These are phyloP conservation scores for Filosporella fistucella DNA, from an alignment of 495 filamentous ascomycete species.

Conservation along the genomic window DNA sequence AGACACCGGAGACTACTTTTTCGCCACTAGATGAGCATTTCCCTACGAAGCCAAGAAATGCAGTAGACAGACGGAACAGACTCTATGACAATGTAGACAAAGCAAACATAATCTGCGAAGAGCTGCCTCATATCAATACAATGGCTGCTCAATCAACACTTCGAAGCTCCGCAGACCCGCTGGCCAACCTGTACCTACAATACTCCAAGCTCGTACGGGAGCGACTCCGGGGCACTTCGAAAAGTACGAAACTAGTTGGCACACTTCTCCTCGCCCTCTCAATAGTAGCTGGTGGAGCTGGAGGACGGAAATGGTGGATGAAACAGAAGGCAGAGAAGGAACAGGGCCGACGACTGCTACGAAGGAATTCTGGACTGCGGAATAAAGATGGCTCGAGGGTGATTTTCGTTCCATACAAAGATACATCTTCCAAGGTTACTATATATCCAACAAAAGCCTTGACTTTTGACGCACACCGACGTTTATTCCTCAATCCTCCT, in stretches of 20 bases:
- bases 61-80: too few relatives aligned
- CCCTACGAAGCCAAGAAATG: too few relatives aligned
- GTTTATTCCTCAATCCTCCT: slow-evolving; percentile 89
- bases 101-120: neutral
- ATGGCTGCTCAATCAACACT: slow-evolving; percentile 92
- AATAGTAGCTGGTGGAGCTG: slow-evolving; percentile 73
- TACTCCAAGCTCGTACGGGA: slow-evolving; percentile 59
- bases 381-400: slow-evolving; percentile 92
- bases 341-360: slow-evolving; percentile 69
- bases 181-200: slow-evolving; percentile 61
- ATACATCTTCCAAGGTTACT: slow-evolving; percentile 81
- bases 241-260: slow-evolving; percentile 64
- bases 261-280: slow-evolving; percentile 69
- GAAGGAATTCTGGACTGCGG: slow-evolving; percentile 86
- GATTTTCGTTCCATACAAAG: slow-evolving; percentile 90
- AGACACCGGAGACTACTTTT: too few relatives aligned
- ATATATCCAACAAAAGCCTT: slow-evolving; percentile 90
- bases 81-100: too few relatives aligned
- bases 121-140: too few relatives aligned
- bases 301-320: slow-evolving; percentile 68
- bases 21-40: too few relatives aligned
- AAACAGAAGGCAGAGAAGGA: slow-evolving; percentile 69
- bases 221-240: slow-evolving; percentile 57
- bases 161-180: slow-evolving; percentile 61
- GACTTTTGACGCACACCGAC: slow-evolving; percentile 93